Evolutionary conservation across 2,329 filamentous ascomycete genomes (phyloP).

Genomic region (Venturiaceae sp.): DNA sequence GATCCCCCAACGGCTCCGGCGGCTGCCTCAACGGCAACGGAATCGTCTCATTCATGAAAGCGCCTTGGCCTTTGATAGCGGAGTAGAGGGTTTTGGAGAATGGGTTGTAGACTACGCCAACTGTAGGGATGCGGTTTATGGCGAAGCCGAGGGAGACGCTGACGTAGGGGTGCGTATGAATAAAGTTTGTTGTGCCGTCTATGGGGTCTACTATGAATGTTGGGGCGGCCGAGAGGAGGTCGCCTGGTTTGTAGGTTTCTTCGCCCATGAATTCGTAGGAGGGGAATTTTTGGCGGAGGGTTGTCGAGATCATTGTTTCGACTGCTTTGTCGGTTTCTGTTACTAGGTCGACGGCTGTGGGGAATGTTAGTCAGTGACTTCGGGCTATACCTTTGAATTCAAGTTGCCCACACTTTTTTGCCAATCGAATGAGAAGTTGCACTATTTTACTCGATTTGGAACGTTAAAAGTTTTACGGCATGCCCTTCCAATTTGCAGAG

Average conservation of each 20-base stretch:
- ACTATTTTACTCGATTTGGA: neutral
- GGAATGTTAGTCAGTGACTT: neutral
- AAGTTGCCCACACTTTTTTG: neutral
- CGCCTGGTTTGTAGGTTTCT: conserved; percentile 63
- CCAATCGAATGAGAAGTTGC: neutral
- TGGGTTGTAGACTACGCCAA: conserved; percentile 75
- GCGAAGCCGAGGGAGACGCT: conserved; percentile 69
- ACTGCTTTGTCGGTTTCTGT: conserved; percentile 55
- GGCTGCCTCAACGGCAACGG: conserved; percentile 42
- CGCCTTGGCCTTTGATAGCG: conserved; percentile 57
- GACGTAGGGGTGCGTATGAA: conserved; percentile 65
- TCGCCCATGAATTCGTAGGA: conserved; percentile 59
- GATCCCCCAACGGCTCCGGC: conserved; percentile 43
- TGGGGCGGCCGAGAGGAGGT: conserved; percentile 51
- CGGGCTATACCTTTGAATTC: too few species aligned
- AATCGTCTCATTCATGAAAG: conserved; percentile 34
- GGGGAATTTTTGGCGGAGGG: conserved; percentile 42
- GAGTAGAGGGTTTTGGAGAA: conserved; percentile 61
- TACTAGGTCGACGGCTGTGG: conserved; percentile 47
- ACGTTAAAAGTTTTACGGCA: too few species aligned
- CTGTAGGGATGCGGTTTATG: conserved; percentile 48
- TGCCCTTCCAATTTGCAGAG: neutral
- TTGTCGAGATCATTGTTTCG: conserved; percentile 45
- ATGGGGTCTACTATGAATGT: conserved; percentile 79
- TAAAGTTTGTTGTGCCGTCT: conserved; percentile 74